A percentile compares a stretch with the other conserved stretches of the same genome.
These are phyloP conservation scores for Penicillium manginii DNA, from an alignment of 495 filamentous ascomycete species.

Conservation along the genomic window DNA sequence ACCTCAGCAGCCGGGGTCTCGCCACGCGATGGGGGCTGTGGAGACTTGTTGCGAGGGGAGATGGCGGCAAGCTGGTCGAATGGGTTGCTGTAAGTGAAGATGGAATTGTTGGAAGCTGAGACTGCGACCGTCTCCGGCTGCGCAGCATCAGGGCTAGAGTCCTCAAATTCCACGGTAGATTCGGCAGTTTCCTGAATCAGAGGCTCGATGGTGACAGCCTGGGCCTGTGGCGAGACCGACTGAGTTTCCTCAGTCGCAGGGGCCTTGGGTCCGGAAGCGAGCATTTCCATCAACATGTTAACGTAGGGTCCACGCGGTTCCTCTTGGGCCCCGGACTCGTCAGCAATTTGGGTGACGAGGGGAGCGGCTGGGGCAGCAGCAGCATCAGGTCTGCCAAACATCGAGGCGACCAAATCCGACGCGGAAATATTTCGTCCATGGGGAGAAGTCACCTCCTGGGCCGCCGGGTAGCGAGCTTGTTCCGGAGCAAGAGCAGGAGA, in stretches of 20 bases:
- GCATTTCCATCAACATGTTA: conserved; percentile 66
- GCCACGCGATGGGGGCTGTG: conserved; percentile 43
- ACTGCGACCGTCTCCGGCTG: conserved; percentile 37
- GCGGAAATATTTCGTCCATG: conserved; percentile 61
- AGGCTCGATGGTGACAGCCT: conserved; percentile 1
- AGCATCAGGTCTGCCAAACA: conserved; percentile 50
- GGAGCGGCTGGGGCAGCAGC: conserved; percentile 31
- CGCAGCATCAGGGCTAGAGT: conserved; percentile 26
- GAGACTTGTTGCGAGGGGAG: conserved; percentile 61
- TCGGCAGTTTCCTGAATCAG: conserved; percentile 22
- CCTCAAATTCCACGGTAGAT: conserved; percentile 19
- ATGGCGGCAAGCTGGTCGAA: conserved; percentile 76
- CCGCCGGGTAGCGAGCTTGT: conserved; percentile 43
- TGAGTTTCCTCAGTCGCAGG: not conserved
- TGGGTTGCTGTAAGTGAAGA: conserved; percentile 80
- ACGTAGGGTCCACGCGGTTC: too few relatives aligned
- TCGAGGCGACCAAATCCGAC: conserved; percentile 65
- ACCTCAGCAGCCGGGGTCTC: conserved; percentile 41
- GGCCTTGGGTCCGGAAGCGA: conserved; percentile 43
- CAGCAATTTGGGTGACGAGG: conserved; percentile 15
- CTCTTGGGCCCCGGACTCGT: not conserved
- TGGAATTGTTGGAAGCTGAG: conserved; percentile 42
- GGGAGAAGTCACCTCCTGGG: conserved; percentile 40
- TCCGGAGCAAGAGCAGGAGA: conserved; percentile 22
- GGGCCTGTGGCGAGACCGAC: conserved; percentile 5